phyloP scores from a whole-genome alignment of 2,329 filamentous ascomycete genomes.

The Pseudogymnoascus sp. region DNA sequence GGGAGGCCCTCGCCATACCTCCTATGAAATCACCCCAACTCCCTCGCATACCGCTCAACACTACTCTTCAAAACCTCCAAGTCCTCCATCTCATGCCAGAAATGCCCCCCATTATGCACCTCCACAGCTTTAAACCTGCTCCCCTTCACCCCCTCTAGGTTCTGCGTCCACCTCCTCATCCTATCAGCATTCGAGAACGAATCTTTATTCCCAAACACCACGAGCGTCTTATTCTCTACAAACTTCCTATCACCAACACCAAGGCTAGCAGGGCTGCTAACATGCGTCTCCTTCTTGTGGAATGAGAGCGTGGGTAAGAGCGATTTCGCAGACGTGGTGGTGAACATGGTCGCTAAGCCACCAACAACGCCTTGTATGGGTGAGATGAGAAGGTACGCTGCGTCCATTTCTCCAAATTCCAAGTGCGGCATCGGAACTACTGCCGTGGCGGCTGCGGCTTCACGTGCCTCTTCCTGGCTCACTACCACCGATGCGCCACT shows the following conservation, averaged over 20 bases:
- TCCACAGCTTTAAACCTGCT: slow-evolving; percentile 34
- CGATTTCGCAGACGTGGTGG: slow-evolving; percentile 19
- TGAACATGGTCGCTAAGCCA: slow-evolving; percentile 49
- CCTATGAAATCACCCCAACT: slow-evolving; percentile 1
- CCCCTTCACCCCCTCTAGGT: slow-evolving; percentile 32
- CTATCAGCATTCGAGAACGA: slow-evolving; percentile 60
- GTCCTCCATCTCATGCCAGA: slow-evolving; percentile 34
- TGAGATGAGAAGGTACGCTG: slow-evolving; percentile 59
- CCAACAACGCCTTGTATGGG: slow-evolving; percentile 55
- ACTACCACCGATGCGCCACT: slow-evolving; percentile 12
- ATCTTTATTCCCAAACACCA: slow-evolving; percentile 68
- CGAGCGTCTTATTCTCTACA: slow-evolving; percentile 52
- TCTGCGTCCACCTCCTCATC: slow-evolving; percentile 57
- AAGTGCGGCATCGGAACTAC: slow-evolving; percentile 13
- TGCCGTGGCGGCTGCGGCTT: neutral
- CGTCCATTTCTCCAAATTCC: slow-evolving; percentile 24
- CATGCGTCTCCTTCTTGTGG: slow-evolving; percentile 17
- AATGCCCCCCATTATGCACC: slow-evolving; percentile 43
- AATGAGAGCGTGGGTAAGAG: slow-evolving; percentile 18
- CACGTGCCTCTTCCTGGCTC: neutral
- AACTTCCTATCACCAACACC: slow-evolving; percentile 43
- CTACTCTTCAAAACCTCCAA: neutral
- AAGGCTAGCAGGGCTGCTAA: slow-evolving; percentile 23
- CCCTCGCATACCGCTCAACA: neutral
- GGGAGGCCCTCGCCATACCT: neutral